Evolutionary conservation across 257 asterid genomes (phyloP).

Genomic region (Mitragyna speciosa): DNA sequence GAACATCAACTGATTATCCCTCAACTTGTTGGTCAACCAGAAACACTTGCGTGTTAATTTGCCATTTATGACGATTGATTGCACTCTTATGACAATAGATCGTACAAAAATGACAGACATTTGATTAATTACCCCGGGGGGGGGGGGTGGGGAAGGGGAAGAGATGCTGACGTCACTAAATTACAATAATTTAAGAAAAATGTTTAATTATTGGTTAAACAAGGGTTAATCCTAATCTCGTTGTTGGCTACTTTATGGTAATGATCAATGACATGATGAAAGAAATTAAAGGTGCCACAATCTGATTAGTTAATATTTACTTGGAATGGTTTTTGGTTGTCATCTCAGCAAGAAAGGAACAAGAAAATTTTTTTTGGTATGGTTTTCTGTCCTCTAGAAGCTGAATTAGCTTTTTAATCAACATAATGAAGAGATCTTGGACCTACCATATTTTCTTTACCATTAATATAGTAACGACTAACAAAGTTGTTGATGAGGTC

Average conservation of each 20-base stretch:
- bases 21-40: slow-evolving; percentile 13
- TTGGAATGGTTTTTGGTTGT: background rate
- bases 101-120: too few relatives aligned
- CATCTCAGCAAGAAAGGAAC: background rate
- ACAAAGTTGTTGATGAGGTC: slow-evolving; percentile 11
- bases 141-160: too few relatives aligned
- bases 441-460: background rate
- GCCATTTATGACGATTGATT: background rate
- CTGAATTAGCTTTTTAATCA: background rate
- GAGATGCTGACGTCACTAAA: background rate
- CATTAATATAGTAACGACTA: background rate
- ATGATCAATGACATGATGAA: background rate
- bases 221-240: slow-evolving; percentile 3
- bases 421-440: background rate
- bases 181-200: background rate
- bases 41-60: slow-evolving; percentile 4
- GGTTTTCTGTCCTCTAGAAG: background rate
- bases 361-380: background rate
- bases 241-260: background rate
- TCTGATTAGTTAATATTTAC: slow-evolving; percentile 11
- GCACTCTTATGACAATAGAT: too few relatives aligned
- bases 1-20: too few relatives aligned
- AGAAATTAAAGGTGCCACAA: background rate
- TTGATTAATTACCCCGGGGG: too few relatives aligned
- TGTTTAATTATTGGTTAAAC: slow-evolving; percentile 16